Evolutionary conservation across 768 basidiomycete genomes (phyloP).

Genomic region (Dioszegia aurantiaca): DNA sequence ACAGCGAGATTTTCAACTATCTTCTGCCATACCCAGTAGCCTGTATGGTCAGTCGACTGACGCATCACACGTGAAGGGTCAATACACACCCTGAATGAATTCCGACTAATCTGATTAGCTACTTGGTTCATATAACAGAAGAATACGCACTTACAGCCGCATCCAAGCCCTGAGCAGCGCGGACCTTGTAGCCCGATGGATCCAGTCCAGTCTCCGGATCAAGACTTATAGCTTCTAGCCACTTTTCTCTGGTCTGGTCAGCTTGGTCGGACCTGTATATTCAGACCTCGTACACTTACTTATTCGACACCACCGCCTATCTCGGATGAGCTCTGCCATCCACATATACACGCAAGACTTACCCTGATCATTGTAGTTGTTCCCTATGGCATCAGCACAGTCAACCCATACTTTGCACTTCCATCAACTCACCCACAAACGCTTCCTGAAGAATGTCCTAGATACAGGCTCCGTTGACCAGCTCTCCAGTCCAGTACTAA

Average conservation of each 20-base stretch:
- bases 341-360: conserved; percentile 52
- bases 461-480: conserved; percentile 89
- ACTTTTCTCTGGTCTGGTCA: conserved; percentile 57
- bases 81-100: conserved; percentile 45
- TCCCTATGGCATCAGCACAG: conserved; percentile 28
- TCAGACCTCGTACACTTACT: conserved; percentile 13
- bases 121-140: too few relatives aligned
- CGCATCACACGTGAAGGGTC: background rate
- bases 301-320: conserved; percentile 29
- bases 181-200: conserved; percentile 75
- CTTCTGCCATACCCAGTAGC: conserved; percentile 87
- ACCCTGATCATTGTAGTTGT: conserved; percentile 50
- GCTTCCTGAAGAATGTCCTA: conserved; percentile 85
- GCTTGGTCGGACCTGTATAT: background rate
- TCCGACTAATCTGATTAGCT: conserved; percentile 30
- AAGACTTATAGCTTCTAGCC: conserved; percentile 86
- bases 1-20: conserved; percentile 90
- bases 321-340: conserved; percentile 56
- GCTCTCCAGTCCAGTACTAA: conserved; percentile 87
- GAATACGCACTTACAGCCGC: conserved; percentile 63
- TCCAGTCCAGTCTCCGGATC: conserved; percentile 90
- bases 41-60: conserved; percentile 52
- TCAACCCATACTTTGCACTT: too few relatives aligned
- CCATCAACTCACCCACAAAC: conserved; percentile 58
- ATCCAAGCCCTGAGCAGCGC: conserved; percentile 88